Evolutionary conservation across 2,329 filamentous ascomycete species (phyloP).

Genomic region (Beauveria bassiana): DNA sequence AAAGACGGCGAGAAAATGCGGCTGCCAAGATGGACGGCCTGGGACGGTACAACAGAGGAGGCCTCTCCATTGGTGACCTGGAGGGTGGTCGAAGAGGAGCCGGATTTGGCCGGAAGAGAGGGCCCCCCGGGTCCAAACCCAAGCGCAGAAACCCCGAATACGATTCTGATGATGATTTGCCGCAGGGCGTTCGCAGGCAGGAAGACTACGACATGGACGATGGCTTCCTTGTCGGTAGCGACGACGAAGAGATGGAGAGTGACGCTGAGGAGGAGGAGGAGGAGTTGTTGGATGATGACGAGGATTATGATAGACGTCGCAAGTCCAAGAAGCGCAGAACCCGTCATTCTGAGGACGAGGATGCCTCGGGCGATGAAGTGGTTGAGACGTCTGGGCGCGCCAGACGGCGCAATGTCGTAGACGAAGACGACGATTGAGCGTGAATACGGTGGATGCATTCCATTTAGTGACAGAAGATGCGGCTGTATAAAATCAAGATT

Average conservation of each 20-base stretch:
- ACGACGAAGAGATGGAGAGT: constrained; percentile 58
- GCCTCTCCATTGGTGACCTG: constrained; percentile 60
- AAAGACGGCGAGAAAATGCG: constrained; percentile 60
- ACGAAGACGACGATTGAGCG: constrained; percentile 50
- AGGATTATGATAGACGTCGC: constrained; percentile 37
- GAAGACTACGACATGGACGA: constrained; percentile 77
- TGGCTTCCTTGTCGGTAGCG: constrained; percentile 68
- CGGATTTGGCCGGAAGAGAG: constrained; percentile 45
- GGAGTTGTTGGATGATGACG: constrained; percentile 37
- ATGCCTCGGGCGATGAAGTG: constrained; percentile 48
- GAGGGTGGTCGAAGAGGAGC: constrained; percentile 49
- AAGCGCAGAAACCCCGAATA: constrained; percentile 56
- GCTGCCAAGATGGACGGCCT: constrained; percentile 55
- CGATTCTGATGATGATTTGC: constrained; percentile 69
- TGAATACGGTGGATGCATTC: not conserved
- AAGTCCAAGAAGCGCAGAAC: constrained; percentile 44
- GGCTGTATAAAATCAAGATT: constrained; percentile 6
- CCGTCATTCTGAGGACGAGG: constrained; percentile 39
- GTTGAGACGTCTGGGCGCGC: constrained; percentile 35
- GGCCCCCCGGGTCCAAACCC: constrained; percentile 40
- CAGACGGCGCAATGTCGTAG: constrained; percentile 49
- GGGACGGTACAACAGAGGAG: constrained; percentile 42
- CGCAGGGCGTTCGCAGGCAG: constrained; percentile 51
- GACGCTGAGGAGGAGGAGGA: constrained; percentile 59
- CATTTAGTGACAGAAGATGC: not conserved